Conservation (phyloP, 2,329 filamentous ascomycete species). For the Exserohilum rostratum region DNA sequence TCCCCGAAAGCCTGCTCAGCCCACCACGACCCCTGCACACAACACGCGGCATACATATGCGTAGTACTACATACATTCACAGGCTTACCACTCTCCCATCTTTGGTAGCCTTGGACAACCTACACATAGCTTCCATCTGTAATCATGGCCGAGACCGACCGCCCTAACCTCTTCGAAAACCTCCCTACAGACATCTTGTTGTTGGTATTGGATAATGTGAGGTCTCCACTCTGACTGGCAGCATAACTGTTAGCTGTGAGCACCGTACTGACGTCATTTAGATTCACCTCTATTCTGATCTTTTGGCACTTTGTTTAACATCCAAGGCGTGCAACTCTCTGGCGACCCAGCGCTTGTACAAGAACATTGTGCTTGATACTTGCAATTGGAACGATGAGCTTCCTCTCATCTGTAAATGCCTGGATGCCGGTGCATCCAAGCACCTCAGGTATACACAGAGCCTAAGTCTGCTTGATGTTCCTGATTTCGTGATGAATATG, state of each 20-base stretch:
- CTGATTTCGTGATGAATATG: neutral
- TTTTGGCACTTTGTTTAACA: constrained; percentile 11
- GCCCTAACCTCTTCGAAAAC: neutral
- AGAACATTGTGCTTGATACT: constrained; percentile 9
- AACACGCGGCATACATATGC: too few relatives aligned
- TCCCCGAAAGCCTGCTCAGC: too few relatives aligned
- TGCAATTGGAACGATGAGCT: neutral
- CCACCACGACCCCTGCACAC: too few relatives aligned
- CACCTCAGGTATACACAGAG: constrained; percentile 5
- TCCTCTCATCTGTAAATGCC: constrained; percentile 1
- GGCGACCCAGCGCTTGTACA: constrained; percentile 9
- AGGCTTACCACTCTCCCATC: neutral
- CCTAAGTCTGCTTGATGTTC: constrained; percentile 9
- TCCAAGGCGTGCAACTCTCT: constrained; percentile 7
- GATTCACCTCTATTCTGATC: constrained; percentile 4
- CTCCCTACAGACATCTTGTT: neutral
- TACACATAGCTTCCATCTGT: neutral
- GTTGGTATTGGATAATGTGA: neutral
- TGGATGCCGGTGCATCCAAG: constrained; percentile 4
- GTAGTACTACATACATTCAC: neutral
- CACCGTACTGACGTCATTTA: neutral
- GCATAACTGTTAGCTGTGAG: neutral
- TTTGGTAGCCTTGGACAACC: neutral
- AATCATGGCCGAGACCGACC: neutral
- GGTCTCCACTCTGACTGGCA: neutral